Evolutionary conservation across 192 early-diverging fungal species (phyloP), one percentile per base, ranked within the genome.

Genomic region (Linnemannia schmuckeri): DNA sequence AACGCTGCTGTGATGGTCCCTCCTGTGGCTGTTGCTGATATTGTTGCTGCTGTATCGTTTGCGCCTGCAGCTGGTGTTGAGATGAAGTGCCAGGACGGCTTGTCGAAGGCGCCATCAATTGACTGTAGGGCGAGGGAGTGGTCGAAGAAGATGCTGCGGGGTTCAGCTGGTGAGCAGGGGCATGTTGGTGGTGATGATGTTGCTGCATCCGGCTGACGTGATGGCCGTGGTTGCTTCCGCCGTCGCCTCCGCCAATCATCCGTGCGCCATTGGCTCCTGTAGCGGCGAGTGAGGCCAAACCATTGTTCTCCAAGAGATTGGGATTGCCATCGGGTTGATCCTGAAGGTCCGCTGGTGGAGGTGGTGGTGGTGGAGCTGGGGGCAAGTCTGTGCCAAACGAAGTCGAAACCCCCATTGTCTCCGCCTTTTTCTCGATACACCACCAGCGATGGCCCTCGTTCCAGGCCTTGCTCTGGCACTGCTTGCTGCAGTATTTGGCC

Each of bases 401-500:
- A 41, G 82, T 54, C 27, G 85, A 82, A 18, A 79, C 72, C 30
- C 85, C 78, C 86, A 82, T 79, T 24, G 89, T 68, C 33, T 82
- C 78, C 70, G 89, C 78, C 72, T 76, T 85, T 72, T 87, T 87
- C 74, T 95, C 95, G 9, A 93, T 91, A 82, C 96, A 96, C 96
- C 96, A 96, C 93, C 93, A 92, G 55, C 95, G 90, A 82, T 96
- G 96, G 9, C 96, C 95, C 71, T 94, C 94, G 33, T 91, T 92
- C 96, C 96, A 96, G 8, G 96, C 94, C 68, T 91, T 92, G 74
- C 92, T 93, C 78, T 95, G 95, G 69, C 96, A 96, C 41, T 88
- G 79, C 80, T 95, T 95, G 77, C 94, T 94, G 85, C 97, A 98
- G 84, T 98, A 98, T 68, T 95, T 96, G 72, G 96, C 96, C 74